These are phyloP conservation scores for Carex parvula DNA, from an alignment of 176 grass and related monocot species.

Conservation along the genomic window DNA sequence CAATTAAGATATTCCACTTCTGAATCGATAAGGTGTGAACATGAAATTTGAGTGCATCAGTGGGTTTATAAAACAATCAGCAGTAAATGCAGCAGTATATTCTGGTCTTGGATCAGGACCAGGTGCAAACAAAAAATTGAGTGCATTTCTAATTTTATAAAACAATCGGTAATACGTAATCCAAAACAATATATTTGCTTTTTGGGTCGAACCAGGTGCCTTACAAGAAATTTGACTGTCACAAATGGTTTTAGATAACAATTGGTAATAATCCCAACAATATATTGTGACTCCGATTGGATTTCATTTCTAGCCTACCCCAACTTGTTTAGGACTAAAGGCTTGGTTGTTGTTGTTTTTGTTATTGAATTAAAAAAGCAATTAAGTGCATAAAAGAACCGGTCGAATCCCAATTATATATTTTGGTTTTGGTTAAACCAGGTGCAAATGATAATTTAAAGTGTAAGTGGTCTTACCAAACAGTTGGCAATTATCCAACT, in stretches of 20 bases:
- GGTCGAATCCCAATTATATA: neutral
- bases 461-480: neutral
- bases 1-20: neutral
- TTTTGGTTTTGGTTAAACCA: neutral
- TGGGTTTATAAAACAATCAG: too few species aligned
- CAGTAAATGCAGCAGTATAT: too few species aligned
- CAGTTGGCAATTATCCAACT: neutral
- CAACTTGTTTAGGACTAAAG: too few species aligned
- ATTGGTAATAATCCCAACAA: too few species aligned
- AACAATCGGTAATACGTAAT: neutral
- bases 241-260: neutral
- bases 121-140: neutral
- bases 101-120: neutral
- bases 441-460: neutral
- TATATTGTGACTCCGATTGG: too few species aligned
- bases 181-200: neutral
- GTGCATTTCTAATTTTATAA: neutral
- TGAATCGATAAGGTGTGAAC: too few species aligned
- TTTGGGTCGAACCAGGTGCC: neutral
- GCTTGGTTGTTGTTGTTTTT: too few species aligned
- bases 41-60: too few species aligned
- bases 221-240: neutral
- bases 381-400: neutral
- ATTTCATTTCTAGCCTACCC: too few species aligned
- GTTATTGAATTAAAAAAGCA: neutral